A percentile compares a stretch with the other conserved stretches of the same genome.
Conservation (phyloP, 345 rosid species). For the Heritiera fomes region DNA sequence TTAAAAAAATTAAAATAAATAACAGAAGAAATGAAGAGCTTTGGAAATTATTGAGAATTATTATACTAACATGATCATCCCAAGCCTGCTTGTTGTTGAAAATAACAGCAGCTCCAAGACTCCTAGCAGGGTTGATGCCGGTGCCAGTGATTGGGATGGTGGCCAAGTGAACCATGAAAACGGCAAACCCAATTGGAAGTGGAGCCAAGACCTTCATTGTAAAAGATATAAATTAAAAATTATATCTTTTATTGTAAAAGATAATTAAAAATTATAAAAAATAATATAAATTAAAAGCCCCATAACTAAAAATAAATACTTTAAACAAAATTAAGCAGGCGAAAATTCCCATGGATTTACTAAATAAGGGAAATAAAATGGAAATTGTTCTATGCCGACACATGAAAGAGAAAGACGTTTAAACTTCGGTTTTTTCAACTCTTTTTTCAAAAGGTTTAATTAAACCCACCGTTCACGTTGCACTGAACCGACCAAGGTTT, state of each 20-base stretch:
- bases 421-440: background rate
- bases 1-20: background rate
- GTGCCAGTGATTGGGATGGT: slow-evolving; percentile 87
- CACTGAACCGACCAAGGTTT: background rate
- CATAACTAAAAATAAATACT: background rate
- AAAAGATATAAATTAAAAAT: too few relatives aligned
- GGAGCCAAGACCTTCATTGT: slow-evolving; percentile 63
- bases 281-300: background rate
- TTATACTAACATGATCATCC: slow-evolving; percentile 64
- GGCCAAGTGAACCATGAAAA: slow-evolving; percentile 89
- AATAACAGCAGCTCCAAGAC: slow-evolving; percentile 78
- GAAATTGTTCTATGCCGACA: background rate
- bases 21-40: background rate
- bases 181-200: slow-evolving; percentile 83
- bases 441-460: too few relatives aligned
- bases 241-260: too few relatives aligned
- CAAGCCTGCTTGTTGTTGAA: slow-evolving; percentile 54
- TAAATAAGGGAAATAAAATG: background rate
- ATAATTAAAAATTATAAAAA: too few relatives aligned
- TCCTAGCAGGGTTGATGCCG: slow-evolving; percentile 83
- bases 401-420: background rate
- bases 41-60: background rate
- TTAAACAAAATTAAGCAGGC: background rate
- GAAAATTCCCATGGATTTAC: slow-evolving; percentile 12
- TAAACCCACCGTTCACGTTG: background rate